These are phyloP conservation scores for Eucalyptus pauciflora DNA, from an alignment of 345 rosid species.

Conservation along the genomic window DNA sequence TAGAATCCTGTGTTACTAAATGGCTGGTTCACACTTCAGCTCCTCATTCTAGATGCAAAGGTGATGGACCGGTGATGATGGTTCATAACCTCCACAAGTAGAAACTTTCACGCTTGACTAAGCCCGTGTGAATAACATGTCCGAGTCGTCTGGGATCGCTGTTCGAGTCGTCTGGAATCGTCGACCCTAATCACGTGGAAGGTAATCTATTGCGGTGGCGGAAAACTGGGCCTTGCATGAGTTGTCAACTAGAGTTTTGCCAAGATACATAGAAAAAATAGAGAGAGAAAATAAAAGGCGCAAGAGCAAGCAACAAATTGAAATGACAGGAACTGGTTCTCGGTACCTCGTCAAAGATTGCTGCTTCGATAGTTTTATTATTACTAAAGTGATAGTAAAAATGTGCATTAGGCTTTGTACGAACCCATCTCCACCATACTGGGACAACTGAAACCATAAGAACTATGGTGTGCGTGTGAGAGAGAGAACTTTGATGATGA, in stretches of 20 bases:
- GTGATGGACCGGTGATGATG: background rate
- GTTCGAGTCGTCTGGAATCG: background rate
- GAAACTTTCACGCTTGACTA: background rate
- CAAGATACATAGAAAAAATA: background rate
- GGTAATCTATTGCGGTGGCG: background rate
- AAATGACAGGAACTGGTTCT: background rate
- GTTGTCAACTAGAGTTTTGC: background rate
- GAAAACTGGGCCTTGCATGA: background rate
- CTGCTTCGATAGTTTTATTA: background rate
- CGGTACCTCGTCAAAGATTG: background rate
- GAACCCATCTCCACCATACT: background rate
- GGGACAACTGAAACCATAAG: background rate
- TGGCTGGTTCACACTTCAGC: background rate
- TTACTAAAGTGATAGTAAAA: background rate
- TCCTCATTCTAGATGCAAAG: background rate
- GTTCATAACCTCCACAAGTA: background rate
- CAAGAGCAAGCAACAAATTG: background rate
- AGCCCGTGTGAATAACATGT: background rate
- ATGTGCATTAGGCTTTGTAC: background rate
- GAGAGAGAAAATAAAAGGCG: background rate
- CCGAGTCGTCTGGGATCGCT: background rate
- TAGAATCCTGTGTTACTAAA: background rate
- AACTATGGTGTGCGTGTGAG: background rate
- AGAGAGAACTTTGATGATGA: background rate
- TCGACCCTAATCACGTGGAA: background rate